Percentiles rank a stretch among this genome's conserved stretches.
Conservation (phyloP, 176 grass and related monocot genomes). For the Triticum timopheevii region DNA sequence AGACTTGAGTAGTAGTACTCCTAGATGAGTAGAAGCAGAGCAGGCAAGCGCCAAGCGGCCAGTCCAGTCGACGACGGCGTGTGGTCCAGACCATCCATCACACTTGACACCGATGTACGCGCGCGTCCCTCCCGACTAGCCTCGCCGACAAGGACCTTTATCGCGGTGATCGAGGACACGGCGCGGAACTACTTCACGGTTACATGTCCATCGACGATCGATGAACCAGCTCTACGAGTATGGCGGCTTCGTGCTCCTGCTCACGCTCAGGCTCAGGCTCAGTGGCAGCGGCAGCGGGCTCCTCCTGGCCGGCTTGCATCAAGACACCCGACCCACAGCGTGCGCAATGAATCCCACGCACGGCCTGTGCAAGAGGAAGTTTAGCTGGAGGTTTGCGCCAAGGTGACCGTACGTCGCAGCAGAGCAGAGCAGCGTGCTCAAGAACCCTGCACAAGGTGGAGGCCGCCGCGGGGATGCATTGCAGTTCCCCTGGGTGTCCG, state of each 20-base stretch:
- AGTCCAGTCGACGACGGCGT: no score
- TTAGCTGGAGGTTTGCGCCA: constrained; percentile 60
- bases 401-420: constrained; percentile 53
- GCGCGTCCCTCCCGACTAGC: no score
- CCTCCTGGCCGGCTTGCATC: constrained; percentile 72
- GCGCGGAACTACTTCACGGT: constrained; percentile 68
- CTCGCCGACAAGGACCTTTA: no score
- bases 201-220: constrained; percentile 76
- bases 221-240: constrained; percentile 62
- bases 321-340: constrained; percentile 58
- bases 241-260: constrained; percentile 46
- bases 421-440: constrained; percentile 55
- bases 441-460: constrained; percentile 76
- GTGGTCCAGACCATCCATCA: no score
- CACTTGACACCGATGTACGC: no score
- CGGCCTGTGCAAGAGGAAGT: constrained; percentile 36
- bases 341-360: constrained; percentile 49
- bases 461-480: constrained; percentile 27
- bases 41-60: no score
- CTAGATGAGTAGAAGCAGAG: no score
- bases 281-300: constrained; percentile 31
- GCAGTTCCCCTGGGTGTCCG: constrained; percentile 75
- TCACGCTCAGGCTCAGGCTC: constrained; percentile 13
- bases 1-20: no score
- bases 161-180: no score